phyloP scores from a whole-genome alignment of 108 stramenopile species.

The Skeletonema tropicum region DNA sequence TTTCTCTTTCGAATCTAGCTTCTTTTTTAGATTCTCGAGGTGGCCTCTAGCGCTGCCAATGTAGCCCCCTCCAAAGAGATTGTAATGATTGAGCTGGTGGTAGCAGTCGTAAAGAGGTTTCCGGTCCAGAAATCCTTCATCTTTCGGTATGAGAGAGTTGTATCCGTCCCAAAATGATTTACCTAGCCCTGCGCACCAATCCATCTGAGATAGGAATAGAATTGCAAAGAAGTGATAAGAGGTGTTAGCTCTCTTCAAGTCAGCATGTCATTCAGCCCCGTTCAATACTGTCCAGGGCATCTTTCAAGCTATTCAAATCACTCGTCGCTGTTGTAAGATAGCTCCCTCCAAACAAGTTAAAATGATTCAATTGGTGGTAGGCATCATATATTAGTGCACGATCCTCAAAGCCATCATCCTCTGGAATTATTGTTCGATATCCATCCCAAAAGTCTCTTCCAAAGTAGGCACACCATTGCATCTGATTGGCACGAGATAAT shows the following conservation, averaged over 20 bases:
- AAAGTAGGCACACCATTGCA: constrained; percentile 50
- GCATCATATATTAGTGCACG: constrained; percentile 52
- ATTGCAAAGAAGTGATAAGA: not conserved
- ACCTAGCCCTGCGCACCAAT: constrained; percentile 52
- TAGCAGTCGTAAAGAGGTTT: constrained; percentile 65
- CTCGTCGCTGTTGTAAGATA: constrained; percentile 31
- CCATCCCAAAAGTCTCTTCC: constrained; percentile 44
- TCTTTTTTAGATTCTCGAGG: constrained; percentile 50
- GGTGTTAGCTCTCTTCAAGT: not conserved
- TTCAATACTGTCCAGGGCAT: constrained; percentile 22
- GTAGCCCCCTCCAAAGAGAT: constrained; percentile 64
- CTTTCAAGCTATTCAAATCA: constrained; percentile 30
- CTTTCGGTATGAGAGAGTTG: constrained; percentile 47
- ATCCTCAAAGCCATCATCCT: constrained; percentile 43
- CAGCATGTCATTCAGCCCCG: not conserved
- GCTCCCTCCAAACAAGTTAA: constrained; percentile 53
- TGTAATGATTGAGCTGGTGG: constrained; percentile 71
- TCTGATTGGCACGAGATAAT: constrained; percentile 6
- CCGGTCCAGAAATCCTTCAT: constrained; percentile 52
- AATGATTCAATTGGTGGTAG: constrained; percentile 60
- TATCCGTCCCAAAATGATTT: constrained; percentile 56
- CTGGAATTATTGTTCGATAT: constrained; percentile 38
- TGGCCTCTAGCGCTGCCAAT: constrained; percentile 42
- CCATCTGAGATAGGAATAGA: too few species aligned
- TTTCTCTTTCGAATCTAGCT: constrained; percentile 28